Conservation (phyloP, 2,329 filamentous ascomycete species). For the Polychaeton citri region DNA sequence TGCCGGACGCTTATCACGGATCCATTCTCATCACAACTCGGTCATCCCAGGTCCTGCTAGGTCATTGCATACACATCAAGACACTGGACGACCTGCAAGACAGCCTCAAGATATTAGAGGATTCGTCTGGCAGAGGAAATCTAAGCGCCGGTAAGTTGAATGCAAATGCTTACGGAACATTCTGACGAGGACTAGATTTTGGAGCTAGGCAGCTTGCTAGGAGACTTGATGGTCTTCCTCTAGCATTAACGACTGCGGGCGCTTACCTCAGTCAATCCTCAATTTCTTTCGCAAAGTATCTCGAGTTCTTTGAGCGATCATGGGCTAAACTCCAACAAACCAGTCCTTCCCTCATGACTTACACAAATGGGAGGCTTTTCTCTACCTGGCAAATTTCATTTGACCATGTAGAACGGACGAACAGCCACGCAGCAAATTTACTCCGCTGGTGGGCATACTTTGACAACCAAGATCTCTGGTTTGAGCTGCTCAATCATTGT, state of each 20-base stretch:
- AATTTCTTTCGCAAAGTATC: slow-evolving; percentile 1
- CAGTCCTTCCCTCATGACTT: slow-evolving; percentile 11
- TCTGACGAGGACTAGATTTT: slow-evolving; percentile 13
- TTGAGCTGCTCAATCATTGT: slow-evolving; percentile 12
- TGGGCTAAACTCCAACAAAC: slow-evolving; percentile 16
- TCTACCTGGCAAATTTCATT: slow-evolving; percentile 22
- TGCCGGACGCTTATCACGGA: slow-evolving; percentile 25
- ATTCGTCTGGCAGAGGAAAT: slow-evolving; percentile 13
- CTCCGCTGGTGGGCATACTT: slow-evolving; percentile 19
- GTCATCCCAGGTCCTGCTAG: slow-evolving; percentile 20
- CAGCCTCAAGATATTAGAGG: slow-evolving; percentile 20
- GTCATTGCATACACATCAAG: slow-evolving; percentile 18
- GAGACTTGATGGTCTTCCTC: slow-evolving; percentile 16
- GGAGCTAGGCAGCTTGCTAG: slow-evolving; percentile 14
- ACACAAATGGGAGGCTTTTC: slow-evolving; percentile 10
- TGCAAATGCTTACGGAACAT: not conserved
- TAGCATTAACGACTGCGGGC: slow-evolving; percentile 15
- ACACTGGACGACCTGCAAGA: slow-evolving; percentile 22
- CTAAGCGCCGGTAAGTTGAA: slow-evolving; percentile 14
- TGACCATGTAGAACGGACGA: slow-evolving; percentile 13
- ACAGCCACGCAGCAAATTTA: slow-evolving; percentile 11
- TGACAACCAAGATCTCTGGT: slow-evolving; percentile 16
- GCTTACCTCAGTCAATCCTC: slow-evolving; percentile 9
- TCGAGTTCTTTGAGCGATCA: slow-evolving; percentile 3
- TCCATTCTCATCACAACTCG: slow-evolving; percentile 31